These are phyloP conservation scores for Striga hermonthica DNA, from an alignment of 305 asterid species.

Conservation along the genomic window DNA sequence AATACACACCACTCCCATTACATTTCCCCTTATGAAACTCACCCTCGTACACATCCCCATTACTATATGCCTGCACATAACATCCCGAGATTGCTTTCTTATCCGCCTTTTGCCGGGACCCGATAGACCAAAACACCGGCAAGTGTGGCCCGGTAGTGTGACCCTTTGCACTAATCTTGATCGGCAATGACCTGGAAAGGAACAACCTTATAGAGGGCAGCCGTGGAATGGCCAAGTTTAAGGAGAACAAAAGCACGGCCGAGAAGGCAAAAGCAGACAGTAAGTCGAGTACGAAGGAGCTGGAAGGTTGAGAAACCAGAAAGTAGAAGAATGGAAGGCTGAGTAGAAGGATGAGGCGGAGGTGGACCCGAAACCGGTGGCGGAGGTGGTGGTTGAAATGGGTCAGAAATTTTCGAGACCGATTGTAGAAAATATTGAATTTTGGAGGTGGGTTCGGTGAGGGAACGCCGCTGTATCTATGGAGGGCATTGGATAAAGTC, in stretches of 20 bases:
- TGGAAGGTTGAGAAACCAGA: conserved; percentile 79
- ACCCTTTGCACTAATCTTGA: conserved; percentile 51
- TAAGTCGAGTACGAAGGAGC: conserved; percentile 80
- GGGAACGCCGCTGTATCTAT: conserved; percentile 45
- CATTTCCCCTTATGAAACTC: conserved; percentile 91
- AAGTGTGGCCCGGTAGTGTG: conserved; percentile 46
- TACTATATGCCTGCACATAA: conserved; percentile 79
- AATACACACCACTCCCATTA: conserved; percentile 92
- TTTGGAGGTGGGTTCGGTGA: conserved; percentile 38
- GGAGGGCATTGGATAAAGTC: conserved; percentile 47
- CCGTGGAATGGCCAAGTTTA: conserved; percentile 81
- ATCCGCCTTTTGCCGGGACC: conserved; percentile 59
- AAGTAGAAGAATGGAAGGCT: conserved; percentile 83
- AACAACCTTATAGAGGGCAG: conserved; percentile 71
- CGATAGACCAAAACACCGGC: conserved; percentile 94
- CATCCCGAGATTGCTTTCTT: conserved; percentile 67
- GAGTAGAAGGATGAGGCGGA: conserved; percentile 63
- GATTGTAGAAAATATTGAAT: conserved; percentile 37
- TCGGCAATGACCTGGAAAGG: conserved; percentile 71
- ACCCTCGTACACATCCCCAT: conserved; percentile 96
- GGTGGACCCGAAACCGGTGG: conserved; percentile 59
- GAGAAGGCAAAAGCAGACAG: conserved; percentile 90
- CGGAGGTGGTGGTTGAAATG: conserved; percentile 69
- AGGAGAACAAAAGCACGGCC: conserved; percentile 72
- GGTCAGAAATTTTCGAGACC: conserved; percentile 56